Conservation (phyloP, 257 asterid species). For the Galeopsis tetrahit region DNA sequence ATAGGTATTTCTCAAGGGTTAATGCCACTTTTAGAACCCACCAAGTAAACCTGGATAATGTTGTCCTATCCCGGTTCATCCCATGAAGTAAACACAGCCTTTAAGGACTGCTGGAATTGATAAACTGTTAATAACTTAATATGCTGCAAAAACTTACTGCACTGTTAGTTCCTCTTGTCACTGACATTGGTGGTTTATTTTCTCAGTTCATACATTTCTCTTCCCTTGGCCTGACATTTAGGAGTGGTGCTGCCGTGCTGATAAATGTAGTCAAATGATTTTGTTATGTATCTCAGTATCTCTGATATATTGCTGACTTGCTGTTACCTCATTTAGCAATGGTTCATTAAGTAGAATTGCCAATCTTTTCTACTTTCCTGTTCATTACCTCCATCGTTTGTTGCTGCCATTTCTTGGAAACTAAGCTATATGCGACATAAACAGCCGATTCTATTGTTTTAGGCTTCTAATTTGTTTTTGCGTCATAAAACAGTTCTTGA, state of each 20-base stretch:
- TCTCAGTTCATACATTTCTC: background rate
- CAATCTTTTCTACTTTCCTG: background rate
- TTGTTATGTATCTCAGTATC: too few species aligned
- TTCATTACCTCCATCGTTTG: background rate
- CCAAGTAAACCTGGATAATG: background rate
- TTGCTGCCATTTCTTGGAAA: conserved; percentile 16
- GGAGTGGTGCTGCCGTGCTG: conserved; percentile 3
- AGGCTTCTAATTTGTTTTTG: conserved; percentile 21
- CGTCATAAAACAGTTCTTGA: conserved; percentile 29
- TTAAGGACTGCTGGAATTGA: background rate
- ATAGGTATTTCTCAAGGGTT: too few species aligned
- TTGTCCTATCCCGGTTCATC: background rate
- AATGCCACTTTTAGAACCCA: too few species aligned
- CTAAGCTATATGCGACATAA: conserved; percentile 10
- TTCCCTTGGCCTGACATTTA: background rate
- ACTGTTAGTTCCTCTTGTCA: too few species aligned
- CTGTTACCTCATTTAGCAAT: background rate
- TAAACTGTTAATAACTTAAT: background rate
- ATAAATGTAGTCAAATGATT: too few species aligned
- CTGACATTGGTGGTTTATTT: too few species aligned
- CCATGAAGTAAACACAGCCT: background rate
- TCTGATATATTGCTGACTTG: background rate
- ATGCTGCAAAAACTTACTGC: background rate
- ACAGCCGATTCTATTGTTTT: conserved; percentile 21
- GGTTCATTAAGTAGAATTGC: background rate